Percentiles rank a stretch among this genome's conserved stretches.
Conservation (phyloP, 495 filamentous ascomycete genomes). For the Talaromyces wortmannii region DNA sequence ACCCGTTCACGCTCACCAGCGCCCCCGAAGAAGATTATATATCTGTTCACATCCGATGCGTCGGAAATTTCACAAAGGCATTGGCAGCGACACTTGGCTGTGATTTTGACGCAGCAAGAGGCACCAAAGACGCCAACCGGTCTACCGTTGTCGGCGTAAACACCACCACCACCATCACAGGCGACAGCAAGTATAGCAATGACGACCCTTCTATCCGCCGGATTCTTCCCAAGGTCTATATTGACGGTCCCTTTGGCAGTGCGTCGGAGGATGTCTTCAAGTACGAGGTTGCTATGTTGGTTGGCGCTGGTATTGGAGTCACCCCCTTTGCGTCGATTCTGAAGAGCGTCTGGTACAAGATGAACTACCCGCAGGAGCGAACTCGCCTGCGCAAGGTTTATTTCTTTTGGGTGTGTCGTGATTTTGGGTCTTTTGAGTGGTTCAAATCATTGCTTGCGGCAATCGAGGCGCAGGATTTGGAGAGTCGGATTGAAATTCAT, state of each 20-base stretch:
- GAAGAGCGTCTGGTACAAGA: constrained; percentile 83
- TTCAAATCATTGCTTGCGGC: constrained; percentile 71
- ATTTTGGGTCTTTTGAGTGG: constrained; percentile 77
- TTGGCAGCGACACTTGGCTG: constrained; percentile 63
- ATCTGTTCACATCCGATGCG: constrained; percentile 69
- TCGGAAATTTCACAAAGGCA: constrained; percentile 60
- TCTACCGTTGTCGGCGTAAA: constrained; percentile 56
- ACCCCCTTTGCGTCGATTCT: constrained; percentile 84
- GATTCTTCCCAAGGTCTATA: constrained; percentile 66
- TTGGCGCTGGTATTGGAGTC: constrained; percentile 85
- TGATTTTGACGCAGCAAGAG: constrained; percentile 43
- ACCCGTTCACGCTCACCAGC: constrained; percentile 72
- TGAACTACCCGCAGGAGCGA: constrained; percentile 72
- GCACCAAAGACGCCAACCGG: constrained; percentile 14
- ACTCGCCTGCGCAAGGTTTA: constrained; percentile 72
- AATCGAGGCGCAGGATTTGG: constrained; percentile 77
- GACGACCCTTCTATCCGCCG: constrained; percentile 63
- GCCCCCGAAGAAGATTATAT: constrained; percentile 80
- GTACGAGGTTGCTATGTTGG: constrained; percentile 86
- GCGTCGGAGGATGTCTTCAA: constrained; percentile 71
- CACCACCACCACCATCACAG: constrained; percentile 43
- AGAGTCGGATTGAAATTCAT: constrained; percentile 69
- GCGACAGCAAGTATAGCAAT: constrained; percentile 22
- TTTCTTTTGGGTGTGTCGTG: constrained; percentile 80
- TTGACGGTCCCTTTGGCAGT: constrained; percentile 74